phyloP scores from a whole-genome alignment of 345 rosid genomes.

The Eucalyptus cloeziana region DNA sequence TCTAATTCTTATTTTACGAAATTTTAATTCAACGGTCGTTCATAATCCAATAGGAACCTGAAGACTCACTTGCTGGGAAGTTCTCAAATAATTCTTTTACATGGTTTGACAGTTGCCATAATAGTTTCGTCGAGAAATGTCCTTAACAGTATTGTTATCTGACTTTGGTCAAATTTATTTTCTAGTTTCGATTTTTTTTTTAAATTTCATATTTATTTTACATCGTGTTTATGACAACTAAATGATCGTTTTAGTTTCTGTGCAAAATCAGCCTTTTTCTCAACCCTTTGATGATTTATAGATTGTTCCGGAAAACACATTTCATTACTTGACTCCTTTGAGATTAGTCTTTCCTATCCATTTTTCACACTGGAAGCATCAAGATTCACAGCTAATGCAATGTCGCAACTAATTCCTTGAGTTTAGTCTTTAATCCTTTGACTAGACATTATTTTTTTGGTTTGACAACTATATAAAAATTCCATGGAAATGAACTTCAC shows the following conservation, averaged over 20 bases:
- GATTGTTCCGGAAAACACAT: background rate
- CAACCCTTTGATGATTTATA: background rate
- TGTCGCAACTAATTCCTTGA: background rate
- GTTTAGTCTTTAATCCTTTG: background rate
- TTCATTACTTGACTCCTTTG: background rate
- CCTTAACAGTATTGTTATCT: background rate
- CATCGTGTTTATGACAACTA: background rate
- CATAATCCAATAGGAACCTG: background rate
- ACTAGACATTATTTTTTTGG: background rate
- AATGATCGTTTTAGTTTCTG: background rate
- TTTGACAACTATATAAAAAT: background rate
- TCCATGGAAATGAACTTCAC: fast-evolving
- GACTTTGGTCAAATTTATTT: background rate
- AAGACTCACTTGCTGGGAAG: background rate
- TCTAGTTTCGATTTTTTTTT: background rate
- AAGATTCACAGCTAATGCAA: background rate
- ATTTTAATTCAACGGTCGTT: background rate
- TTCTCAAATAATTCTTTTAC: background rate
- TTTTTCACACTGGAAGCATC: background rate
- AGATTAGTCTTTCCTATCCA: background rate
- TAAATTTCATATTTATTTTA: background rate
- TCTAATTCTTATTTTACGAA: background rate
- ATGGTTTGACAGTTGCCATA: too few species aligned
- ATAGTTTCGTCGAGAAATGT: background rate
- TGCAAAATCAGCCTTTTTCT: background rate